phyloP scores from a whole-genome alignment of 73 alveolate genomes.

The Breviolum minutum region DNA sequence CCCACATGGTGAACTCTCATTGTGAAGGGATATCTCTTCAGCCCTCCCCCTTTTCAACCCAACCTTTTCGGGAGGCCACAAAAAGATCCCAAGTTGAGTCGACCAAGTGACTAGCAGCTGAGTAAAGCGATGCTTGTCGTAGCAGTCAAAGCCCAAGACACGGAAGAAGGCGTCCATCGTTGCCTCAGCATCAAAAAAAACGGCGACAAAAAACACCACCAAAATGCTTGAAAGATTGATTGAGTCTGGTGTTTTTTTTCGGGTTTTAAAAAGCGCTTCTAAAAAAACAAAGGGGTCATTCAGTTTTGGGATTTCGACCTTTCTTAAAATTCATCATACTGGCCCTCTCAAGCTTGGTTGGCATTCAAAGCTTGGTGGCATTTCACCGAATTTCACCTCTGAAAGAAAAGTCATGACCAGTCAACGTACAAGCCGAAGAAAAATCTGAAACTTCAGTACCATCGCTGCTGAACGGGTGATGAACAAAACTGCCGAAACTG shows the following conservation, averaged over 20 bases:
- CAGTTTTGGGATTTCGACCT: background rate
- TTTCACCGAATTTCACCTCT: too few species aligned
- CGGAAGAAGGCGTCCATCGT: conserved; percentile 93
- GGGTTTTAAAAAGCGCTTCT: too few species aligned
- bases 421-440: background rate
- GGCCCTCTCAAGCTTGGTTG: background rate
- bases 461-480: too few species aligned
- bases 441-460: too few species aligned
- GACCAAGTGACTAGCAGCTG: background rate
- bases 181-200: background rate
- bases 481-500: too few species aligned
- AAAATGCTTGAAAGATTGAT: too few species aligned
- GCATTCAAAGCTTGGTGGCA: background rate
- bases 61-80: background rate
- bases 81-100: background rate
- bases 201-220: too few species aligned
- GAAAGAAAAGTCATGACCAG: background rate
- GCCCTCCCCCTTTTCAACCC: too few species aligned
- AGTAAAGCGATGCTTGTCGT: conserved; percentile 47
- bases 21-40: too few species aligned
- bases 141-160: conserved; percentile 44
- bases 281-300: too few species aligned
- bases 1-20: background rate
- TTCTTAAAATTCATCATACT: too few species aligned
- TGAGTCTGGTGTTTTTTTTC: too few species aligned